Evolutionary conservation across 495 filamentous ascomycete genomes (phyloP), one percentile per base, ranked within the genome.

Genomic region (Trichoderma virens): DNA sequence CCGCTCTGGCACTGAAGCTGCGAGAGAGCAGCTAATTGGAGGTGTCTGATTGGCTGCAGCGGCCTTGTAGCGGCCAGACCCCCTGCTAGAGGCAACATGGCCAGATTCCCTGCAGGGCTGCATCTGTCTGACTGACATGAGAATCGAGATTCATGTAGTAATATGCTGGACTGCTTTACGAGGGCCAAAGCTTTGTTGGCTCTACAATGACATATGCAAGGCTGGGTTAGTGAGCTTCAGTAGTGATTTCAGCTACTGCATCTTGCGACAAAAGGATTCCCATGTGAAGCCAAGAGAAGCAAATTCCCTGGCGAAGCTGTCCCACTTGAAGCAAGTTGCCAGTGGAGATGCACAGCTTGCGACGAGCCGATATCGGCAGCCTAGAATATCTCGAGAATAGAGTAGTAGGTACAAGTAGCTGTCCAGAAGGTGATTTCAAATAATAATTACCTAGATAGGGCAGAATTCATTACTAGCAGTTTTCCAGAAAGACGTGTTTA

Each of bases 341-440:
- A 28, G 51, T 56, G 51, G 51, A 56, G 51, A 56, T 56, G 51
- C 25, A 23, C 51, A 56, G 25, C 25, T 30, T 56, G 51, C 11
- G 25, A 13, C 27, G 3, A 14, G 51, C 51, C 51, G 51, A 56
- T 56, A 30, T 56, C 51, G 51, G 51, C 45, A 51, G 8, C 27
- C 9, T 25, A 30, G 5, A 8, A 56, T 56, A 9, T 56, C 47
- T 5, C 8, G 47, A 30, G 23, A 14, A 28, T 28, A 5, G 18
- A 20, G 6, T 9, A 28, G 14, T 30, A 56, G 3, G 11, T 28
- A 23, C 9, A 56, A 56, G 25, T 31, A 25, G 6, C 23, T 8
- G 2, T 0, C 8, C 6, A 47, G 0, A 0, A 20, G 43, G 8
- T 5, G 8, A 20, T 47, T 7, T 20, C n/a, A 20, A 23, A 20